phyloP scores from a whole-genome alignment of 2,329 filamentous ascomycete species.

The Ophiosphaerella korrae region DNA sequence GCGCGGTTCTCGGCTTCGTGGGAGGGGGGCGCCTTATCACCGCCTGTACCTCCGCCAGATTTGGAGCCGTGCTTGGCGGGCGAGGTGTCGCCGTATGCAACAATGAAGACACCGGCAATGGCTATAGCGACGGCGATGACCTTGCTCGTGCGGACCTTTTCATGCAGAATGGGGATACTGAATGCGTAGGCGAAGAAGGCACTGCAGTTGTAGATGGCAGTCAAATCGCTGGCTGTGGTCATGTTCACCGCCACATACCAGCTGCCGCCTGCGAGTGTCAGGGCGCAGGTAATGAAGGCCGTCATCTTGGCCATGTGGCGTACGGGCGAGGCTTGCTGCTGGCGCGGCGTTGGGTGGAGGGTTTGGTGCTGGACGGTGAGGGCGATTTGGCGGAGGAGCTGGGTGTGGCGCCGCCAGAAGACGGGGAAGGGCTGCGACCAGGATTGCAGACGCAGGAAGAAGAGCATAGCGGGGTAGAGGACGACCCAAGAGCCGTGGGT shows the following conservation, averaged over 20 bases:
- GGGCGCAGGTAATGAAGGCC: constrained; percentile 77
- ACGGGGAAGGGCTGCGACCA: constrained; percentile 76
- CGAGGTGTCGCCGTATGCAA: constrained; percentile 82
- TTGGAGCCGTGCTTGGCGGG: constrained; percentile 61
- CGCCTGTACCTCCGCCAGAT: constrained; percentile 60
- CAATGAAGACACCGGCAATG: constrained; percentile 87
- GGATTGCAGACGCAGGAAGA: constrained; percentile 79
- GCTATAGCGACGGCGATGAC: constrained; percentile 84
- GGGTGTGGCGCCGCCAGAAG: constrained; percentile 80
- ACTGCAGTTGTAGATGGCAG: constrained; percentile 98
- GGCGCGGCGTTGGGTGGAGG: constrained; percentile 64
- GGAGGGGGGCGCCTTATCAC: constrained; percentile 51
- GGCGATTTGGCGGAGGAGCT: constrained; percentile 67
- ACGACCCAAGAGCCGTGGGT: constrained; percentile 94
- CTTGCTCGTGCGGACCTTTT: constrained; percentile 84
- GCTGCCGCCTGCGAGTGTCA: constrained; percentile 88
- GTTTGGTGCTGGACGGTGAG: constrained; percentile 86
- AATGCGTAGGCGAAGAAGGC: constrained; percentile 99
- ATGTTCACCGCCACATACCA: constrained; percentile 96
- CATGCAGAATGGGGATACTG: constrained; percentile 84
- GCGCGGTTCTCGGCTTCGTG: constrained; percentile 70
- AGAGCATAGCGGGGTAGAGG: constrained; percentile 84
- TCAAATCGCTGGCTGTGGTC: constrained; percentile 91
- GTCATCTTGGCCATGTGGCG: constrained; percentile 81
- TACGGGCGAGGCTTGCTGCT: constrained; percentile 59